These are phyloP conservation scores for Scedosporium minutisporum DNA, from an alignment of 2,329 filamentous ascomycete genomes.

Conservation along the genomic window DNA sequence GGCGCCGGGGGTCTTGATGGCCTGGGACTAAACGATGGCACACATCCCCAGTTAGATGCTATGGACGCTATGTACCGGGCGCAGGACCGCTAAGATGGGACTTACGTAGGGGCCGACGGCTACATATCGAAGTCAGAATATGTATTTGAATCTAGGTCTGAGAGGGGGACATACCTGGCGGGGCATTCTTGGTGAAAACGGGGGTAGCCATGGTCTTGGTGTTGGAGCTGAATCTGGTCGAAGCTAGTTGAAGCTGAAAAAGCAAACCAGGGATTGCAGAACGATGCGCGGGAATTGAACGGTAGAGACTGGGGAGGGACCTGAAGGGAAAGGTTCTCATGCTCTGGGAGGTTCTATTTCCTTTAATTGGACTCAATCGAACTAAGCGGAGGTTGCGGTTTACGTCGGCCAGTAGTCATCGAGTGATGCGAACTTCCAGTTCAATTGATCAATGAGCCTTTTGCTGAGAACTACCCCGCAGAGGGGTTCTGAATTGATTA, in stretches of 20 bases:
- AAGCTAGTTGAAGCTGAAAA: neutral
- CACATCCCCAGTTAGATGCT: conserved; percentile 10
- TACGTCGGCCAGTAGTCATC: neutral
- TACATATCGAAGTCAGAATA: conserved; percentile 16
- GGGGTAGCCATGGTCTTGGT: conserved; percentile 19
- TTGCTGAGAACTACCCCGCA: neutral
- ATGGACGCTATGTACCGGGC: neutral
- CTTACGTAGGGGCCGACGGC: conserved; percentile 56
- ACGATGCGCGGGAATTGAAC: neutral
- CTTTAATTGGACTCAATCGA: neutral
- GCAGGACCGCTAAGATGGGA: conserved; percentile 5
- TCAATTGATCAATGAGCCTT: neutral
- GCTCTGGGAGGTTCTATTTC: neutral
- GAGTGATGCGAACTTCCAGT: neutral
- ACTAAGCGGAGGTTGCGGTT: neutral
- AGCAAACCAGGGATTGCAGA: neutral
- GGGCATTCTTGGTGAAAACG: conserved; percentile 50
- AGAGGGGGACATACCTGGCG: conserved; percentile 37
- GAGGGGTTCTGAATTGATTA: neutral
- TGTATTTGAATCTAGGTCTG: neutral
- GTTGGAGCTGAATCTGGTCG: conserved; percentile 9
- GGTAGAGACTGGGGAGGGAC: neutral
- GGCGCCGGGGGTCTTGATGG: conserved; percentile 54
- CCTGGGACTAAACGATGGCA: conserved; percentile 42
- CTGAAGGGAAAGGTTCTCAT: neutral